These are phyloP conservation scores for Pseudopyricularia javanii DNA, from an alignment of 2,329 filamentous ascomycete species.

Conservation along the genomic window DNA sequence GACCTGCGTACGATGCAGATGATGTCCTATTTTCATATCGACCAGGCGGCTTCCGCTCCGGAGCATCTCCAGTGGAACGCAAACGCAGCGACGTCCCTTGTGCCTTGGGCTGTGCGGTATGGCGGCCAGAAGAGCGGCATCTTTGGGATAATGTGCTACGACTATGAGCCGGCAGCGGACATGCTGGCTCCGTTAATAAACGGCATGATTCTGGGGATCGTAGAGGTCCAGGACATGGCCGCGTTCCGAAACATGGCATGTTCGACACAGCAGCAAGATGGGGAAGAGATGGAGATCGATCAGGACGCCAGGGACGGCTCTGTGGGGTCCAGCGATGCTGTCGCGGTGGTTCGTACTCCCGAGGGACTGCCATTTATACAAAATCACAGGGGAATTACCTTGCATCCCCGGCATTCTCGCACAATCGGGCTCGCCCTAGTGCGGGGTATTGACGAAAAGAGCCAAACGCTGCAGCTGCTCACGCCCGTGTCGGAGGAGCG, in stretches of 20 bases:
- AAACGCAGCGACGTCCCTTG: slow-evolving; percentile 39
- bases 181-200: slow-evolving; percentile 55
- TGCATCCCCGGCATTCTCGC: slow-evolving; percentile 47
- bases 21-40: slow-evolving; percentile 66
- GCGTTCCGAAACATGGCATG: slow-evolving; percentile 26
- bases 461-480: slow-evolving; percentile 47
- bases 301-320: neutral
- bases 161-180: slow-evolving; percentile 45
- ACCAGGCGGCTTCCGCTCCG: slow-evolving; percentile 6
- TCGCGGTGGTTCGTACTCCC: slow-evolving; percentile 15
- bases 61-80: slow-evolving; percentile 31
- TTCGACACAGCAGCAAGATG: neutral
- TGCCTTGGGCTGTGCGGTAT: slow-evolving; percentile 54
- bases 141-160: slow-evolving; percentile 55
- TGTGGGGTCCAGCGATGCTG: neutral
- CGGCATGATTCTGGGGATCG: slow-evolving; percentile 56
- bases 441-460: slow-evolving; percentile 50
- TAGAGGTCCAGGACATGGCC: slow-evolving; percentile 41
- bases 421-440: slow-evolving; percentile 55
- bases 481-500: slow-evolving; percentile 39
- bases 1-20: slow-evolving; percentile 63
- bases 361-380: slow-evolving; percentile 52
- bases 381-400: slow-evolving; percentile 35
- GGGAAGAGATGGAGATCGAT: slow-evolving; percentile 10
- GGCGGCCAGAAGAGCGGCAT: slow-evolving; percentile 37